phyloP scores from a whole-genome alignment of 441 rosid genomes.

The Adansonia grandidieri region DNA sequence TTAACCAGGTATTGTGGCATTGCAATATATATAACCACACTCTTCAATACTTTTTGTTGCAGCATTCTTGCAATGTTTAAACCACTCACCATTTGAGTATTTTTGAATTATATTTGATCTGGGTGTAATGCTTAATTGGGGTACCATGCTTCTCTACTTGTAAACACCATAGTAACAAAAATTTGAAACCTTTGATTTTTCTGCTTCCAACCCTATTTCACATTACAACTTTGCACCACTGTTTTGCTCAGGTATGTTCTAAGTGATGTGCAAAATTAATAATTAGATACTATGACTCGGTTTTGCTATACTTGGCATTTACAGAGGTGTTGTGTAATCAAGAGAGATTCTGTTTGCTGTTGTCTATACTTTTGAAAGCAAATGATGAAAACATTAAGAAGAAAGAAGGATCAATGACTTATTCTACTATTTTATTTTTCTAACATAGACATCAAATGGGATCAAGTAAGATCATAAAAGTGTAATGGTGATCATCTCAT shows the following conservation, averaged over 20 bases:
- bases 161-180: background rate
- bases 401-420: conserved; percentile 9
- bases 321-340: background rate
- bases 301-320: background rate
- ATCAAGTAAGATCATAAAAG: background rate
- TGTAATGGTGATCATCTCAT: background rate
- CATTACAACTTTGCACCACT: background rate
- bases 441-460: background rate
- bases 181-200: conserved; percentile 1
- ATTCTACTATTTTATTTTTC: background rate
- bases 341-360: conserved; percentile 3
- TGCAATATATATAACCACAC: background rate
- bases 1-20: background rate
- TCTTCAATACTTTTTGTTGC: background rate
- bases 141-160: background rate
- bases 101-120: background rate
- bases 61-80: background rate
- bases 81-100: background rate
- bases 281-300: background rate
- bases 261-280: background rate
- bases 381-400: background rate
- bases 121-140: background rate
- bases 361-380: background rate
- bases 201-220: background rate
- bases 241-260: background rate